phyloP scores from a whole-genome alignment of 1,284 basidiomycete genomes.

The Mycena citricolor region DNA sequence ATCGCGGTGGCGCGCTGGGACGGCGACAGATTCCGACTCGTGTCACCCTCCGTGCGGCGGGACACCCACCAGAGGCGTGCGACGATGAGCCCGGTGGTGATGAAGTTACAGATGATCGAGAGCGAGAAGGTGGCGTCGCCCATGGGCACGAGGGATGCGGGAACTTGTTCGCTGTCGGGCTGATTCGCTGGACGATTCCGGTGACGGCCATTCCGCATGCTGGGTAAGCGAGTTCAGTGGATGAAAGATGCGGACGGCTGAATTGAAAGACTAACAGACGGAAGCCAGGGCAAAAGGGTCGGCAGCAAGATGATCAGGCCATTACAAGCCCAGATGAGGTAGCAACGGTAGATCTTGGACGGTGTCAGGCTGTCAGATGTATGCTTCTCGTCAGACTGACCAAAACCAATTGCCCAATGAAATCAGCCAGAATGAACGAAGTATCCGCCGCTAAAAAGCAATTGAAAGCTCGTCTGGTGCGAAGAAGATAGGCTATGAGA shows the following conservation, averaged over 20 bases:
- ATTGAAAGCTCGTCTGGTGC: too few relatives aligned
- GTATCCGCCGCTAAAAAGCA: too few relatives aligned
- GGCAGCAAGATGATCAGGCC: conserved; percentile 34
- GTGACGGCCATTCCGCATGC: background rate
- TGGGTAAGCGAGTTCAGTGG: background rate
- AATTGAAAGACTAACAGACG: conserved; percentile 32
- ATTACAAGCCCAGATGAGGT: conserved; percentile 35
- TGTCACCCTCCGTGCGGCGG: conserved; percentile 12
- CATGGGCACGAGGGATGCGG: conserved; percentile 1
- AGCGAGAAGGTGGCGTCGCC: conserved; percentile 4
- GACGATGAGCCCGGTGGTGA: conserved; percentile 41
- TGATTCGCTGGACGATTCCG: background rate
- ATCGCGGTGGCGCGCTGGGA: conserved; percentile 31
- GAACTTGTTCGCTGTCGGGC: background rate
- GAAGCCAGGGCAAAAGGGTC: conserved; percentile 32
- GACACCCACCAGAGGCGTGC: conserved; percentile 36
- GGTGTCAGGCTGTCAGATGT: conserved; percentile 27
- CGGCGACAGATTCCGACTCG: too few relatives aligned
- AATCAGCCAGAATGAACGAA: background rate
- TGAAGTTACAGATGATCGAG: conserved; percentile 5
- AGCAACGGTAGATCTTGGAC: conserved; percentile 38
- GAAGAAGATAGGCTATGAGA: background rate
- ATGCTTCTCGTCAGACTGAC: conserved; percentile 32
- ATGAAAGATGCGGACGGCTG: background rate
- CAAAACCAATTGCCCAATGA: background rate